Base-by-base conservation (phyloP, 768 basidiomycete species). In the Suillus weaverae region DNA sequence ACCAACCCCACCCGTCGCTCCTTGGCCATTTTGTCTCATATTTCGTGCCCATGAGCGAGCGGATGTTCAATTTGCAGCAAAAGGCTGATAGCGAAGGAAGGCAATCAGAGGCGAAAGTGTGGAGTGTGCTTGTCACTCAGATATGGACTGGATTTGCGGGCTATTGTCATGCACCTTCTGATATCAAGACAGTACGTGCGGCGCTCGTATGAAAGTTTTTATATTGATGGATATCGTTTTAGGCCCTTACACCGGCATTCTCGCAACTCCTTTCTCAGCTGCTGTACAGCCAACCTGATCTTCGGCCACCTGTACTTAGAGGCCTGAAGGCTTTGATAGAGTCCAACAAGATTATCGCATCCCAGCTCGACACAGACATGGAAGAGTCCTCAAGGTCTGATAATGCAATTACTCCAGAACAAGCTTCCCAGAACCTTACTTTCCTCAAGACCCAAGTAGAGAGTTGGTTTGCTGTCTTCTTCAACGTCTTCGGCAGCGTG, bases 401-500 rank as follows among this genome's bases (percentile, higher is more conserved):
- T 33, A 70, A 72, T 7, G 68, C 77, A 11, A 78, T 92, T 50
- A 82, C 89, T 11, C 79, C 80, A 18, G 81, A 82, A 46, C 84
- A 87, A 70, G 94, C 92, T 3, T 70, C 77, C 38, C 80, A 79
- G 53, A 95, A 95, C 69, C 67, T 98, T 33, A 80, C 74, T 1
- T 91, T 91, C 76, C 81, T 99, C 62, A 86, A 84, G 48, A 83
- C 82, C 0, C 91, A 98, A 72, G 89, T 85, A 0, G 92, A 95
- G 74, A 97, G 94, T 71, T 96, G 97, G 91, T 85, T 99, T 39
- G 89, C 94, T 1, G 95, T 99, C 5, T 81, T 97, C 53, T 95
- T 99, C 82, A 99, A 99, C 73, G 90, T 99, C n/a, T 99, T 97
- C 77, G 86, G 91, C 64, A 93, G 85, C 65, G 87, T 92, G 38